Evolutionary conservation across 768 basidiomycete species (phyloP), one percentile per base, ranked within the genome.

Genomic region (Phlebiopsis gigantea): DNA sequence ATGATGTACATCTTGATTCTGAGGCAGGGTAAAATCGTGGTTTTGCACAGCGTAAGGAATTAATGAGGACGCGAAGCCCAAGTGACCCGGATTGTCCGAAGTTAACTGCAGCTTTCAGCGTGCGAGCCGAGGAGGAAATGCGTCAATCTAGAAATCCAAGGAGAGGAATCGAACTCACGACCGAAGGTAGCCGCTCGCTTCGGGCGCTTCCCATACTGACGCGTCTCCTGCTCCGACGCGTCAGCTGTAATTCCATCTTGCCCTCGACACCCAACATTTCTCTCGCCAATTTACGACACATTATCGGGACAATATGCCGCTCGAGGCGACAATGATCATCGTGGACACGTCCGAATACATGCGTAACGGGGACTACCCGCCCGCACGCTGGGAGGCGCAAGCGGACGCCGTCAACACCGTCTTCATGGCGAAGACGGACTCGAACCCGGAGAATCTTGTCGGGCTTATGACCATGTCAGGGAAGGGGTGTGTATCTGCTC

Each of bases 391-490:
- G 66, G 85, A 88, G 29, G 93, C 95, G 1, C 97, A 98, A 72
- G 75, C 87, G 6, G 94, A 98, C 72, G 91, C 96, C 1, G 90
- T 95, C 61, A 93, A 83, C 56, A 83, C 86, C 56, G 79, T 98
- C 64, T 94, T 97, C 71, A 86, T 88, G 69, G 85, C 91, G 53
- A 99, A 99, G 80, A 88, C 88, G 63, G 88, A 92, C 69, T 88
- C 93, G 24, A 98, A 99, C 75, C 93, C 96, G 17, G 97, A 99
- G 75, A 98, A 90, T 73, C 93, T 93, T 10, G 95, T 98, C 42
- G 97, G 97, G 4, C 75, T 98, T 42, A 97, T 99, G 95, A 92
- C 93, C 26, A 96, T 96, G 93, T 96, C 93, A 14, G 90, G 93
- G 55, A 97, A 97, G 72, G 87, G 88, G 96, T 96, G 34, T 30